Evolutionary conservation across 1,139 yeast genomes (phyloP), one percentile per base, ranked within the genome.

Genomic region (Geotrichum klebahnii): DNA sequence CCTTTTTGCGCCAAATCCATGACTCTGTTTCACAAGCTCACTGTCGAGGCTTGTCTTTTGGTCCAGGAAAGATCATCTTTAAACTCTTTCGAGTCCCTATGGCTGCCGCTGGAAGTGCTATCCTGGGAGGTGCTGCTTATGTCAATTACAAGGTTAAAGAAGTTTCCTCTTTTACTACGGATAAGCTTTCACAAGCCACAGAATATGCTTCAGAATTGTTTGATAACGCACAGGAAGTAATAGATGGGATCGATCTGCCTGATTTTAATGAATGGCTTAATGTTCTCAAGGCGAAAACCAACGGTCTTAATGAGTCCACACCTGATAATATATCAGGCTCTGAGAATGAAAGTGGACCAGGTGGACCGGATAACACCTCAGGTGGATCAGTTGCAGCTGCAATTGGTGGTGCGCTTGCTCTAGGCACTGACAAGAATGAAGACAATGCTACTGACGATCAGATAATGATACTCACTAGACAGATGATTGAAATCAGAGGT

Each of bases 81-180:
- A 38, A 39, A 29, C 28, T 45, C 20, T 14, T 45, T 19, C 29
- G 46, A 16, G 45, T 23, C 16, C 49, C 52, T 12, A 35, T 41
- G 19, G 90, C 88, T 0, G 87, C 87, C 57, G 70, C 87, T 0
- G 96, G 96, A 1, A 95, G 96, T 6, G 88, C 96, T 0, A 68
- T 89, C 41, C 96, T 95, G 1, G 97, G 97, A 6, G 96, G 95
- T 2, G 95, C 96, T 0, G 84, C 96, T 3, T 92, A 89, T 63
- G 82, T 89, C 43, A 88, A 90, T 26, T 89, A 89, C 66, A 90
- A 92, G 66, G 85, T 89, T 2, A 95, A 89, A 53, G 95, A 90
- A 67, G 95, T 95, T 0, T 76, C 88, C 0, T 73, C 67, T 38
- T 87, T 77, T 59, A 79, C 96, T 0, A 75, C 74, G 49, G 95